phyloP scores from a whole-genome alignment of 192 early-diverging fungal genomes.

The Helicostylum pulchrum region DNA sequence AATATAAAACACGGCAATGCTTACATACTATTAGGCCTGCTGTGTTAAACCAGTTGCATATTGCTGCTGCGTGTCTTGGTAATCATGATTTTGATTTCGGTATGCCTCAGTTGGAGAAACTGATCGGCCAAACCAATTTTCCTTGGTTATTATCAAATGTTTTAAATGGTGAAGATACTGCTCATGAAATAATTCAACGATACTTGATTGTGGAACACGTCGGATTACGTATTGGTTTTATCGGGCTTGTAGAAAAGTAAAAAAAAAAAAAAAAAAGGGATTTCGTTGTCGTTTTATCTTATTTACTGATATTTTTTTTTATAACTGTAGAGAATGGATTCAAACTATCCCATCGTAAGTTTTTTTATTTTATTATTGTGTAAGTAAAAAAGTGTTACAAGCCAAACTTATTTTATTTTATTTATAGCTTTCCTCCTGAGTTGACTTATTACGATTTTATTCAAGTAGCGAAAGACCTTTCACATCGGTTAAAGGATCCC shows the following conservation, averaged over 20 bases:
- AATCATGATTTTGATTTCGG: constrained; percentile 81
- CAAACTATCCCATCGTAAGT: constrained; percentile 56
- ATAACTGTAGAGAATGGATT: constrained; percentile 53
- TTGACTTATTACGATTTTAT: constrained; percentile 59
- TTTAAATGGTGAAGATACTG: constrained; percentile 35
- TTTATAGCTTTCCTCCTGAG: constrained; percentile 48
- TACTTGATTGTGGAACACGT: constrained; percentile 44
- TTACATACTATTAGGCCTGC: constrained; percentile 41
- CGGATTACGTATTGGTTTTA: constrained; percentile 57
- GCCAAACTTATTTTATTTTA: not conserved
- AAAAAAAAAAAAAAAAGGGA: not conserved
- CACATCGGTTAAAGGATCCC: constrained; percentile 35
- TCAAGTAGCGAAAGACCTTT: constrained; percentile 40
- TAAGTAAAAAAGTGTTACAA: not conserved
- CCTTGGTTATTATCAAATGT: constrained; percentile 74
- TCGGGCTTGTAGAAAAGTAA: constrained; percentile 68
- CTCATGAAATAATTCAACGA: constrained; percentile 33
- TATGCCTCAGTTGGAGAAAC: constrained; percentile 44
- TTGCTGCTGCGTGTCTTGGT: constrained; percentile 60
- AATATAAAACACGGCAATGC: no score
- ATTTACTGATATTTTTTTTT: not conserved
- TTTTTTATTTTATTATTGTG: not conserved
- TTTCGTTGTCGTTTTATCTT: not conserved
- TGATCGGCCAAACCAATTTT: constrained; percentile 55
- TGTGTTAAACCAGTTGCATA: constrained; percentile 53